Evolutionary conservation across 2,329 filamentous ascomycete species (phyloP).

Genomic region (Aspergillus sclerotialis): DNA sequence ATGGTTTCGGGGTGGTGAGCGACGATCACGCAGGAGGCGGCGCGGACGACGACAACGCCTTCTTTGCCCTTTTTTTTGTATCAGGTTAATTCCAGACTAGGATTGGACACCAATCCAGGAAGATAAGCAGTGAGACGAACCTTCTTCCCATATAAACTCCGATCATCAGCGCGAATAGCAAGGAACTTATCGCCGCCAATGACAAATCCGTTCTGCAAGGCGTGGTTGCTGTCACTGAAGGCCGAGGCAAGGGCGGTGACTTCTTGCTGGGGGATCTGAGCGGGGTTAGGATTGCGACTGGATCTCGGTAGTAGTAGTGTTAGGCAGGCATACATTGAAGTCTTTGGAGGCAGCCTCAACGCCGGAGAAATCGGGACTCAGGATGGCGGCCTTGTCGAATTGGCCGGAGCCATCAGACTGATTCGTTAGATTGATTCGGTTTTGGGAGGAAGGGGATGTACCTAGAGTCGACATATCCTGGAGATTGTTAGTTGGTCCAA

Average conservation of each 20-base stretch:
- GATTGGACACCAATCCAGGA: neutral
- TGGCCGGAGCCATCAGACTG: slow-evolving; percentile 74
- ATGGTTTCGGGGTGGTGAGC: slow-evolving; percentile 73
- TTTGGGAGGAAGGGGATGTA: slow-evolving; percentile 27
- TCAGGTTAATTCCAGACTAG: neutral
- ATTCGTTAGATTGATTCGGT: slow-evolving; percentile 7
- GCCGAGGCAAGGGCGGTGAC: slow-evolving; percentile 47
- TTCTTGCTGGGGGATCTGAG: slow-evolving; percentile 47
- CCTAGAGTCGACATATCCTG: slow-evolving; percentile 59
- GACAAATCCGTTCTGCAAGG: slow-evolving; percentile 61
- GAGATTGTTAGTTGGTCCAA: slow-evolving; percentile 10
- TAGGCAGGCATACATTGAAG: slow-evolving; percentile 62
- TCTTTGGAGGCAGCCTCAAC: slow-evolving; percentile 65
- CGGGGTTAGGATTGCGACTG: slow-evolving; percentile 7
- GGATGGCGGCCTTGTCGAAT: slow-evolving; percentile 77
- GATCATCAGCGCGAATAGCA: slow-evolving; percentile 65
- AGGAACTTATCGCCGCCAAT: slow-evolving; percentile 73
- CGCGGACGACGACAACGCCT: slow-evolving; percentile 78
- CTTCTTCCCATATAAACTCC: slow-evolving; percentile 79
- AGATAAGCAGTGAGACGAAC: slow-evolving; percentile 43
- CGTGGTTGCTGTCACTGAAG: slow-evolving; percentile 44
- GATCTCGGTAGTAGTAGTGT: no score
- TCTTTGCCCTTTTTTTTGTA: slow-evolving; percentile 57
- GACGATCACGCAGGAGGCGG: slow-evolving; percentile 79
- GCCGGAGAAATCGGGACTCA: slow-evolving; percentile 72